These are phyloP conservation scores for Cicer chorassanicum DNA, from an alignment of 306 rosid species.

Conservation along the genomic window DNA sequence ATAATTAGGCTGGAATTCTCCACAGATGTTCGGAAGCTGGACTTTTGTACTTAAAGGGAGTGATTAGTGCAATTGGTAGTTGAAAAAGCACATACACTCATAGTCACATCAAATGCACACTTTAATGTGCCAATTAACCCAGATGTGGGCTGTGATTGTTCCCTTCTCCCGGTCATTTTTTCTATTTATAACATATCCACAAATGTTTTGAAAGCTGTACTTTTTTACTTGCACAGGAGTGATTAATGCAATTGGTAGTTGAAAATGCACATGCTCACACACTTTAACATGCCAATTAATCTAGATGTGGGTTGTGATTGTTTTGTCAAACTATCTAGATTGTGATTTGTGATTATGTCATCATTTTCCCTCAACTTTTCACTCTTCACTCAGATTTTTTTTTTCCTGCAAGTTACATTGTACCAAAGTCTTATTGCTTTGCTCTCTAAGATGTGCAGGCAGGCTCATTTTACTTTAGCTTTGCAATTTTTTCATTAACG, in stretches of 20 bases:
- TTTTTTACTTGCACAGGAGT: background rate
- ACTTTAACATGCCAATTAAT: constrained; percentile 12
- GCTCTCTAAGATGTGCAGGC: background rate
- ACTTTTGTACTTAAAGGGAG: background rate
- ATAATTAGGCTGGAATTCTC: background rate
- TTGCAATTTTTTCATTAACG: constrained; percentile 3
- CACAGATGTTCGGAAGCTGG: background rate
- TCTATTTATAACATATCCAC: background rate
- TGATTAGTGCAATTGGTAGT: constrained; percentile 26
- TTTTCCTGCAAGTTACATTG: background rate
- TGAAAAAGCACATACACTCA: background rate
- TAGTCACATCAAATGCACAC: background rate
- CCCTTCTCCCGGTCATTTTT: background rate
- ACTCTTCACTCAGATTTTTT: background rate
- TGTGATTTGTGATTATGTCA: constrained; percentile 6
- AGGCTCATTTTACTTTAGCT: background rate
- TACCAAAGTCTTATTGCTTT: background rate
- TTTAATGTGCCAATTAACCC: background rate
- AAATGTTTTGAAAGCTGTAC: constrained; percentile 6
- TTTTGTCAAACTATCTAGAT: constrained; percentile 4
- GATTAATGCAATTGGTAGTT: constrained; percentile 20
- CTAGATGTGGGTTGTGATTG: background rate
- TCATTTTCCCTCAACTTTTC: constrained; percentile 17
- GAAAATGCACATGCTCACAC: constrained; percentile 7
- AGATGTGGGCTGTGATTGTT: background rate